Evolutionary conservation across 352 stramenopile species (phyloP).

Genomic region (Pythium sukuiense): DNA sequence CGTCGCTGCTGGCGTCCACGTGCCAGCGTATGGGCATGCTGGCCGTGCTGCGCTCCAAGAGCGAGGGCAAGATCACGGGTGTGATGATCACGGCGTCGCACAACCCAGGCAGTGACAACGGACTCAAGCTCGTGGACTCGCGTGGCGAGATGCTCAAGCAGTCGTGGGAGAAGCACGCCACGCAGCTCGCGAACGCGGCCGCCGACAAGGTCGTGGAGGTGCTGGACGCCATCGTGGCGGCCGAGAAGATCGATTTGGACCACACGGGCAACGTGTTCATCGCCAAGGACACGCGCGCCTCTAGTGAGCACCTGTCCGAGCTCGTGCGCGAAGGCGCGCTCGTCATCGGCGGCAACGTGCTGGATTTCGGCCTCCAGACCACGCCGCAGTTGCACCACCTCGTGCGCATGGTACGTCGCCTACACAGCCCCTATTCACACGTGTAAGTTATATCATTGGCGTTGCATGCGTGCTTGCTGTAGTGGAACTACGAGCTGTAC

Average conservation of each 20-base stretch:
- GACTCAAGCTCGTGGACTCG: constrained; percentile 94
- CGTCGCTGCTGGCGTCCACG: constrained; percentile 84
- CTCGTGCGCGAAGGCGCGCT: constrained; percentile 89
- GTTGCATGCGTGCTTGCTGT: constrained; percentile 7
- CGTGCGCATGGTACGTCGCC: constrained; percentile 85
- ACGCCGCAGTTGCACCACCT: constrained; percentile 98
- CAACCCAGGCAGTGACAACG: constrained; percentile 92
- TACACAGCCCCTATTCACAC: no score
- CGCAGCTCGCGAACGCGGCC: constrained; percentile 77
- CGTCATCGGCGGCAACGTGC: constrained; percentile 86
- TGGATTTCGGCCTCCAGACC: constrained; percentile 96
- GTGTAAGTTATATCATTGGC: not conserved
- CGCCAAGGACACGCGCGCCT: constrained; percentile 92
- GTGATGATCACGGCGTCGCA: constrained; percentile 96
- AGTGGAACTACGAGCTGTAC: constrained; percentile 90
- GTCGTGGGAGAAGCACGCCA: constrained; percentile 89
- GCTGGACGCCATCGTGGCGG: constrained; percentile 63
- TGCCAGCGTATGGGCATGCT: constrained; percentile 94
- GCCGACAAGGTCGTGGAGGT: constrained; percentile 85
- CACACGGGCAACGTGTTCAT: constrained; percentile 87
- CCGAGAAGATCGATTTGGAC: constrained; percentile 84
- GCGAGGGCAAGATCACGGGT: constrained; percentile 80
- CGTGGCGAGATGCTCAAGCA: constrained; percentile 91
- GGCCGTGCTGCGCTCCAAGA: constrained; percentile 78
- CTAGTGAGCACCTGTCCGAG: constrained; percentile 82